phyloP scores from a whole-genome alignment of 2,329 filamentous ascomycete species.

The Claviceps sp. region DNA sequence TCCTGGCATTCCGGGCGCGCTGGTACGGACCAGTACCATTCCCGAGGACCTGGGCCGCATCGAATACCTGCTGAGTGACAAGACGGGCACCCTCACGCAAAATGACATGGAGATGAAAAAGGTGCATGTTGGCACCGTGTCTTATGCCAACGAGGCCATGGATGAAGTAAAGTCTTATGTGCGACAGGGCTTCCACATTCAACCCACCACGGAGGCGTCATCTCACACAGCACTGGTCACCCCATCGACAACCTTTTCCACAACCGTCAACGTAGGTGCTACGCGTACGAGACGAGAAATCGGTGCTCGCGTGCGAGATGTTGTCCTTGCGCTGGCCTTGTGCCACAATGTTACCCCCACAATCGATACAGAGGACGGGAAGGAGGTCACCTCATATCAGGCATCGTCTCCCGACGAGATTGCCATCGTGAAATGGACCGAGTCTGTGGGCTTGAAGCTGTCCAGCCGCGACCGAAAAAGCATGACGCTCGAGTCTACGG shows the following conservation, averaged over 20 bases:
- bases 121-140: conserved; percentile 94
- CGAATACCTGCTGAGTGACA: conserved; percentile 91
- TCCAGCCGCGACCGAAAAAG: conserved; percentile 74
- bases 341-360: conserved; percentile 95
- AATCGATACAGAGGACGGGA: conserved; percentile 63
- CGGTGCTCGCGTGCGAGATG: conserved; percentile 79
- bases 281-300: conserved; percentile 88
- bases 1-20: conserved; percentile 74
- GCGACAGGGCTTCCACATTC: conserved; percentile 61
- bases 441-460: conserved; percentile 76
- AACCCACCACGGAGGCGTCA: conserved; percentile 29
- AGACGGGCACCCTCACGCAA: conserved; percentile 94
- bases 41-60: conserved; percentile 92
- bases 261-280: conserved; percentile 45
- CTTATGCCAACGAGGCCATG: conserved; percentile 97
- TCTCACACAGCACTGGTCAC: conserved; percentile 49
- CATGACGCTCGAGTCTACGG: conserved; percentile 69
- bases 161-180: conserved; percentile 86
- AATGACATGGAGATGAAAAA: conserved; percentile 99
- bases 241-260: conserved; percentile 56
- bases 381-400: conserved; percentile 74
- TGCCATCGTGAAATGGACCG: conserved; percentile 91
- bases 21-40: conserved; percentile 93
- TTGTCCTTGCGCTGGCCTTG: conserved; percentile 80
- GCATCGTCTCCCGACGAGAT: conserved; percentile 97